Percentiles rank a stretch among this genome's conserved stretches.
Evolutionary conservation across 352 stramenopile genomes (phyloP).

Genomic region (Globisporangium polare): DNA sequence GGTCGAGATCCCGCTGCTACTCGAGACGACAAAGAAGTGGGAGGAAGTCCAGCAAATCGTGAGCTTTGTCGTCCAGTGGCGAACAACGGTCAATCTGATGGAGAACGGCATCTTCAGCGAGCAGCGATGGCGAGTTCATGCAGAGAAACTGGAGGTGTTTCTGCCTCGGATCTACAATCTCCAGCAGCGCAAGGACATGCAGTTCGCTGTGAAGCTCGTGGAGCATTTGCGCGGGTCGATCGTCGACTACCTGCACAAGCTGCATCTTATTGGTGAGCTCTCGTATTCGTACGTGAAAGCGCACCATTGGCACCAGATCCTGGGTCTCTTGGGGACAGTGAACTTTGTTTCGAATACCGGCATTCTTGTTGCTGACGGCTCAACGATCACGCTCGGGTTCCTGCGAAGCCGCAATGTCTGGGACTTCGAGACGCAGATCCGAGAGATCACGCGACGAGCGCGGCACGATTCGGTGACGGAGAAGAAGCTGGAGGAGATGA

Average conservation of each 20-base stretch:
- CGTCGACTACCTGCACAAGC: slow-evolving; percentile 36
- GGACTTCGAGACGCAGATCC: slow-evolving; percentile 53
- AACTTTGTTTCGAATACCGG: slow-evolving; percentile 50
- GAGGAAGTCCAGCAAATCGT: slow-evolving; percentile 58
- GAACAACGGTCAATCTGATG: slow-evolving; percentile 37
- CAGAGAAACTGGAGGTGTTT: slow-evolving; percentile 33
- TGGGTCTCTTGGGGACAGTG: slow-evolving; percentile 39
- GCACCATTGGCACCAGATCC: slow-evolving; percentile 60
- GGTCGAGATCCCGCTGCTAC: slow-evolving; percentile 45
- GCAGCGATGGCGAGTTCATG: slow-evolving; percentile 48
- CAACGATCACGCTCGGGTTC: slow-evolving; percentile 48
- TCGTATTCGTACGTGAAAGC: slow-evolving; percentile 45
- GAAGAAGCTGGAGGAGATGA: slow-evolving; percentile 57
- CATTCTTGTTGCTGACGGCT: slow-evolving; percentile 45
- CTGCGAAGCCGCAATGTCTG: slow-evolving; percentile 43
- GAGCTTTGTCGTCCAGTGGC: slow-evolving; percentile 44
- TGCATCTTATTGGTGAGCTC: slow-evolving; percentile 50
- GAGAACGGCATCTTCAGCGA: slow-evolving; percentile 66
- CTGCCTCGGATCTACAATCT: slow-evolving; percentile 30
- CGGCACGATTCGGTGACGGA: slow-evolving; percentile 54
- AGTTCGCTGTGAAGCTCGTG: slow-evolving; percentile 41
- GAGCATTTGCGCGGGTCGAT: slow-evolving; percentile 30
- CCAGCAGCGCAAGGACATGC: slow-evolving; percentile 18
- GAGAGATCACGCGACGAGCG: slow-evolving; percentile 50
- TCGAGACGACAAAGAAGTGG: slow-evolving; percentile 40